Base-by-base conservation (phyloP, 2,329 filamentous ascomycete genomes). In the Diaporthe ilicicola region DNA sequence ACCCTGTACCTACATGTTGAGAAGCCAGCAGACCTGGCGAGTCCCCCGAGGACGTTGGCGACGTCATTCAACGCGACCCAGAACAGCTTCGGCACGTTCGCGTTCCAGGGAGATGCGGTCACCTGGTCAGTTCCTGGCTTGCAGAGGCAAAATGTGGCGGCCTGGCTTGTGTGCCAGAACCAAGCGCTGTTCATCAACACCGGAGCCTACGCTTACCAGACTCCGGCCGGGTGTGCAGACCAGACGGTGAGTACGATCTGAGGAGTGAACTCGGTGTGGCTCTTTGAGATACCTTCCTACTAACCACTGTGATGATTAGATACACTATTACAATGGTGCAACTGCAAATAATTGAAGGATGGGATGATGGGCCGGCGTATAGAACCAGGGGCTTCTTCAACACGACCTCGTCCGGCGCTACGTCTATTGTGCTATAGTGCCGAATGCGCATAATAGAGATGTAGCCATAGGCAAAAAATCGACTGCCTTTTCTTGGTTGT, bases 201-300 rank as follows among this genome's bases (percentile, higher is more conserved):
- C 68, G 88, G 89, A 0, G 86, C 86, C 17, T 90, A 90, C 75
- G 79, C 80, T 32, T 90, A 90, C 75, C 80, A 86, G 78, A 90
- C 88, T 13, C 88, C 88, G 0, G 77, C 79, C 4, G 88, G 88
- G 3, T 90, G 88, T 79, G 82, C 83, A 37, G 88, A 91, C 80
- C 84, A 90, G 79, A 90, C 88, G 61, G 85, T 87, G 74, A 79
- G 85, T 80, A 22, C n/a, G 12, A 19, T 32, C 34, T 50, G 39
- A 48, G 8, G 17, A 48, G 51, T 10, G 29, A 22, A 10, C 44
- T 32, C 27, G 2, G 7, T 34, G 34, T 29, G 3, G 17, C 42
- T 1, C 9, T 62, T 15, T 24, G 17, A 3, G 6, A 64, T 62
- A 54, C 68, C 48, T 74, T 15, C 13, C n/a, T 22, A 50, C 27